A percentile compares a stretch with the other conserved stretches of the same genome.
These are phyloP conservation scores for Creolimax fragrantissima DNA, from an alignment of 78 protist genomes.

Conservation along the genomic window DNA sequence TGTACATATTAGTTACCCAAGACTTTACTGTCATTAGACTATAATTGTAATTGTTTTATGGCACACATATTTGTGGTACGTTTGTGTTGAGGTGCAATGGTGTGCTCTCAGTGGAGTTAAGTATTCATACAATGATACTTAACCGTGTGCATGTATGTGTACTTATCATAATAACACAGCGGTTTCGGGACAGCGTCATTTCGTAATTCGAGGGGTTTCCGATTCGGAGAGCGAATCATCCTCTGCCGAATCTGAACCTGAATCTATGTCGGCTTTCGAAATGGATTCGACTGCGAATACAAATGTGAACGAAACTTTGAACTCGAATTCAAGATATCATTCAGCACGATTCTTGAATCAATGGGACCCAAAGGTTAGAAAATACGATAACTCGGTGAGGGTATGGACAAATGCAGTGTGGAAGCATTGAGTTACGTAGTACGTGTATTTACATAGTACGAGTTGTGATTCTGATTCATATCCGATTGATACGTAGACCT, in stretches of 20 bases:
- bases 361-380: too few species aligned
- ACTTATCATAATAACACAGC: neutral
- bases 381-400: too few species aligned
- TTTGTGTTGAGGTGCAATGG: neutral
- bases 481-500: too few species aligned
- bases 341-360: too few species aligned
- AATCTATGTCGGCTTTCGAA: neutral
- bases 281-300: neutral
- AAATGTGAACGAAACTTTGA: too few species aligned
- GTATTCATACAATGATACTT: neutral
- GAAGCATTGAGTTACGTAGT: too few species aligned
- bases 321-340: too few species aligned
- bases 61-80: neutral
- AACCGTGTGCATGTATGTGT: neutral
- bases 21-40: neutral
- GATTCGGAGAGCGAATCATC: too few species aligned
- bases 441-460: too few species aligned
- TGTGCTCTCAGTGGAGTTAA: neutral
- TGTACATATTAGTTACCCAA: neutral
- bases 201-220: neutral
- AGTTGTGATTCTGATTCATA: too few species aligned
- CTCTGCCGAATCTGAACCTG: too few species aligned
- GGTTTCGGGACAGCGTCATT: neutral
- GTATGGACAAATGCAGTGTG: too few species aligned
- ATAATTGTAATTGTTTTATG: neutral